phyloP scores from a whole-genome alignment of 148 eudicot species.

The Simmondsia chinensis region DNA sequence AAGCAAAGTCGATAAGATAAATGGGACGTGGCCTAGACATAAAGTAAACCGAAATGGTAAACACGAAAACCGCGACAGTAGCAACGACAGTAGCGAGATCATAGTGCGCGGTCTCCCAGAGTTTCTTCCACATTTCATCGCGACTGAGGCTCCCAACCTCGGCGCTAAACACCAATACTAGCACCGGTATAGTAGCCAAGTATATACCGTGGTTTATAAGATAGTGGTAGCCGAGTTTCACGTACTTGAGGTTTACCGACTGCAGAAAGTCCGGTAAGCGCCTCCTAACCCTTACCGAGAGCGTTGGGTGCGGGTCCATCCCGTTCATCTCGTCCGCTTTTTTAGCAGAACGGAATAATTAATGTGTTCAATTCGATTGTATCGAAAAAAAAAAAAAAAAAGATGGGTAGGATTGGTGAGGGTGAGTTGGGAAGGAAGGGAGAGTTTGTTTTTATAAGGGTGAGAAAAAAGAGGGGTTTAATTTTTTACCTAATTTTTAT shows the following conservation, averaged over 20 bases:
- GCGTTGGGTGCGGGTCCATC: conserved; percentile 43
- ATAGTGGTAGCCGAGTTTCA: conserved; percentile 85
- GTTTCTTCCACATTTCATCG: conserved; percentile 58
- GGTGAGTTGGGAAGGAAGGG: no score
- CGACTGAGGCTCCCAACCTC: conserved; percentile 62
- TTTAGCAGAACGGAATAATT: no score
- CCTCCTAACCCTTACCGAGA: conserved; percentile 79
- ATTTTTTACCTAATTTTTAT: no score
- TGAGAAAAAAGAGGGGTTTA: no score
- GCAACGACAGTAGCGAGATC: conserved; percentile 69
- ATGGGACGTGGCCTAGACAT: conserved; percentile 66
- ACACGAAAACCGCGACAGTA: conserved; percentile 56
- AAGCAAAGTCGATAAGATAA: conserved; percentile 83
- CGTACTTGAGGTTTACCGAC: conserved; percentile 90
- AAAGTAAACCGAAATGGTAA: conserved; percentile 60
- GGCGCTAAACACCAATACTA: conserved; percentile 59
- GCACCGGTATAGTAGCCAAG: conserved; percentile 60
- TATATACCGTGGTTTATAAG: conserved; percentile 69
- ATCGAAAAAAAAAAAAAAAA: conserved; percentile 10
- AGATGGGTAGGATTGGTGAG: no score
- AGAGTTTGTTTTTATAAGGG: no score
- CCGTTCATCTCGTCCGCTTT: conserved; percentile 90
- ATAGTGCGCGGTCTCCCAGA: conserved; percentile 48
- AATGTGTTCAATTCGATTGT: no score
- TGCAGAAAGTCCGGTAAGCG: conserved; percentile 68